Conservation (phyloP, 2,329 filamentous ascomycete species). For the Chaetomiaceae sp. region DNA sequence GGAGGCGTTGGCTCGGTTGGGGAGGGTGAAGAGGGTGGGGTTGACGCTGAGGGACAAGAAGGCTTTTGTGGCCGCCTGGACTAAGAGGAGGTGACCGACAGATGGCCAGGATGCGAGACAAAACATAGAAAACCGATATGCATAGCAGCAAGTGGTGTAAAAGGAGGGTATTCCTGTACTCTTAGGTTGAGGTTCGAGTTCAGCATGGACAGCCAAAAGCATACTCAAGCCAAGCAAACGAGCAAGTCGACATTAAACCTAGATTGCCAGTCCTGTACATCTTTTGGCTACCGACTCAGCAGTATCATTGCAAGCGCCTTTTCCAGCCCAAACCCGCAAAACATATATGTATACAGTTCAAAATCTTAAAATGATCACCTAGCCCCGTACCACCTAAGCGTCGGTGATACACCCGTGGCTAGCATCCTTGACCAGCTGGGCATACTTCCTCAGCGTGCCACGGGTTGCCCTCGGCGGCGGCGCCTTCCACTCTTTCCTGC, state of each 20-base stretch:
- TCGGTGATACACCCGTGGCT: conserved; percentile 58
- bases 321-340: conserved; percentile 5
- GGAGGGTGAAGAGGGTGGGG: conserved; percentile 83
- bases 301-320: conserved; percentile 1
- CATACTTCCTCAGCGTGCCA: conserved; percentile 69
- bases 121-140: background rate
- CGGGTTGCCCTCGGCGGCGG: conserved; percentile 55
- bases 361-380: background rate
- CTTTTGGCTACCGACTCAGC: background rate
- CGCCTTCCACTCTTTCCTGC: conserved; percentile 57
- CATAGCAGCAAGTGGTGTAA: background rate
- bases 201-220: background rate
- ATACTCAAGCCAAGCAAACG: background rate
- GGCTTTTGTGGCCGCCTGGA: conserved; percentile 70
- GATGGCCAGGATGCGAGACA: background rate
- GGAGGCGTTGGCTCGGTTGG: conserved; percentile 81
- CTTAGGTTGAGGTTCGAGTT: background rate
- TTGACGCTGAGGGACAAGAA: conserved; percentile 78
- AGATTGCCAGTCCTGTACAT: background rate
- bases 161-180: background rate
- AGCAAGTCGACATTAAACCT: background rate
- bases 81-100: conserved; percentile 32
- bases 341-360: conserved; percentile 19
- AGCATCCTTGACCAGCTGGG: conserved; percentile 53
- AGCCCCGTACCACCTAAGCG: background rate